Conservation (phyloP, 495 filamentous ascomycete genomes). For the Penicillium turbatum region DNA sequence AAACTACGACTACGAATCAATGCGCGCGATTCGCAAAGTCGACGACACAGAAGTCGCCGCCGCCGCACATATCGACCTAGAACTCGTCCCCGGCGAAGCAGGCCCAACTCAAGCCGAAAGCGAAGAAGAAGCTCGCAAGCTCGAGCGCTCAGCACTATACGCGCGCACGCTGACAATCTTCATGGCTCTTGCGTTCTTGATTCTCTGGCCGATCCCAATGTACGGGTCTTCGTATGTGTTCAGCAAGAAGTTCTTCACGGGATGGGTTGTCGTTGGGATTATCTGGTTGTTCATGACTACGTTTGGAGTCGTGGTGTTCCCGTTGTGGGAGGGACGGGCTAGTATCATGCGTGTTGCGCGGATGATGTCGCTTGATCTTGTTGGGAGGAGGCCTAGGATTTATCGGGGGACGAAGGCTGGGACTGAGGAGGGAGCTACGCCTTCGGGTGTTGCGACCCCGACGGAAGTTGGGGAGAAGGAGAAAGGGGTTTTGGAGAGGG, state of each 20-base stretch:
- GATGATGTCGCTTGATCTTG: conserved; percentile 64
- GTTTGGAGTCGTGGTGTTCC: conserved; percentile 74
- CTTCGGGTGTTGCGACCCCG: conserved; percentile 33
- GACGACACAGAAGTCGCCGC: conserved; percentile 76
- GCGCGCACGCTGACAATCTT: conserved; percentile 71
- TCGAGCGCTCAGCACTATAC: conserved; percentile 70
- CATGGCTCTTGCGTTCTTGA: conserved; percentile 70
- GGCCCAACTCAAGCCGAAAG: conserved; percentile 29
- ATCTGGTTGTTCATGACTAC: conserved; percentile 79
- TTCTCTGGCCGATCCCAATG: conserved; percentile 95
- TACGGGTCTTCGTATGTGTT: conserved; percentile 86
- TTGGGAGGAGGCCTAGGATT: conserved; percentile 49
- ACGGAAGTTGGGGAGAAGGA: conserved; percentile 27
- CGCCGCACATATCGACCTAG: conserved; percentile 65
- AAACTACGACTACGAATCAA: conserved; percentile 86
- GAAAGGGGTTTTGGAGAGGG: conserved; percentile 17
- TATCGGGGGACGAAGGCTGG: conserved; percentile 23
- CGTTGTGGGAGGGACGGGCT: conserved; percentile 72
- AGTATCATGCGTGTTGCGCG: conserved; percentile 62
- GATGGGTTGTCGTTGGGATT: conserved; percentile 83
- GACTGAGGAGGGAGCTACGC: conserved; percentile 17
- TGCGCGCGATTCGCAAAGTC: conserved; percentile 76
- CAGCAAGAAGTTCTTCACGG: conserved; percentile 86
- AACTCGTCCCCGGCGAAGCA: conserved; percentile 58
- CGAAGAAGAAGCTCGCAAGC: conserved; percentile 62